Evolutionary conservation across 345 rosid species (phyloP).

Genomic region (Euphorbia peplus): DNA sequence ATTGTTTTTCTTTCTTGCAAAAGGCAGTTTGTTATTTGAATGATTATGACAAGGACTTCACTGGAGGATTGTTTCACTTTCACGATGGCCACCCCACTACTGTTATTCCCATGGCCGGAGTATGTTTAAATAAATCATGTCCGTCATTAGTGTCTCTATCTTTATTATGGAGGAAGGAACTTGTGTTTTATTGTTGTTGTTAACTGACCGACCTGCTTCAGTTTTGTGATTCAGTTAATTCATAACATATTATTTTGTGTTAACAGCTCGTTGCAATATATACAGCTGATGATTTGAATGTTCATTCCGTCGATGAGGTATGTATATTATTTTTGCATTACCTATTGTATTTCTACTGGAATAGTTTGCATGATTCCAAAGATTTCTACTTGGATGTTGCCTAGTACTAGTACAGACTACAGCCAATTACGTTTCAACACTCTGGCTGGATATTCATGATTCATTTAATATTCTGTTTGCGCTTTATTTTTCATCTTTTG

Average conservation of each 20-base stretch:
- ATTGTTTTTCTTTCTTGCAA: constrained; percentile 17
- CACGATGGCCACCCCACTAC: constrained; percentile 69
- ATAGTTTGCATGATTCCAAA: background rate
- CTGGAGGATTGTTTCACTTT: constrained; percentile 84
- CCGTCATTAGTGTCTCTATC: background rate
- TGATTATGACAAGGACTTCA: constrained; percentile 56
- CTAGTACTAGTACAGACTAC: background rate
- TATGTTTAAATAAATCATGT: constrained; percentile 28
- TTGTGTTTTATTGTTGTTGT: background rate
- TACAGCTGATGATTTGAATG: constrained; percentile 81
- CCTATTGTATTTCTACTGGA: too few relatives aligned
- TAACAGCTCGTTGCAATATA: constrained; percentile 76
- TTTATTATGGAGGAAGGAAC: background rate
- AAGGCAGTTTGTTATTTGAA: constrained; percentile 98
- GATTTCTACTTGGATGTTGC: background rate
- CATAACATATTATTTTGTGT: background rate
- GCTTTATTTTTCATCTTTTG: too few relatives aligned
- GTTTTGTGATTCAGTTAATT: background rate
- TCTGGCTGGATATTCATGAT: background rate
- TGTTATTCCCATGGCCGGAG: constrained; percentile 66
- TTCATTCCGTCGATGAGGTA: constrained; percentile 94
- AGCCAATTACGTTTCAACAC: background rate
- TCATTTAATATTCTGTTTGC: background rate
- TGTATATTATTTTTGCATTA: background rate
- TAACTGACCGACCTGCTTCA: background rate